These are phyloP conservation scores for Parsonsia alboflavescens DNA, from an alignment of 257 asterid genomes.

Conservation along the genomic window DNA sequence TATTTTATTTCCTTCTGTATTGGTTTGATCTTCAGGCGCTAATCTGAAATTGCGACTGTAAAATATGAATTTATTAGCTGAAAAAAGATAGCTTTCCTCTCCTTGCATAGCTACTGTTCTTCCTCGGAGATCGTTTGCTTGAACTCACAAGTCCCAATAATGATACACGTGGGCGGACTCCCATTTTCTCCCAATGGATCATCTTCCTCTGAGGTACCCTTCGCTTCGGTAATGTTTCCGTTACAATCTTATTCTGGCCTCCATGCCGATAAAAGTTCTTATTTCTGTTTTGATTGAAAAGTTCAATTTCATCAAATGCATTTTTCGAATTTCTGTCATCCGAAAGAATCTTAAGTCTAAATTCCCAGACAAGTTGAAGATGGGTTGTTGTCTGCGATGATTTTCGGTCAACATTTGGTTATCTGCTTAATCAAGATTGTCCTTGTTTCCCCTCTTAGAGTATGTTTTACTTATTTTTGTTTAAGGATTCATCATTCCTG, in stretches of 20 bases:
- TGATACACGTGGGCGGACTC: slow-evolving; percentile 67
- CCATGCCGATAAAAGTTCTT: not conserved
- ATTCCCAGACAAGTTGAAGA: not conserved
- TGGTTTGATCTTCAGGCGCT: too few relatives aligned
- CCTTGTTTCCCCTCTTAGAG: too few relatives aligned
- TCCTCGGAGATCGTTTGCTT: not conserved
- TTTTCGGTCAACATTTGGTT: not conserved
- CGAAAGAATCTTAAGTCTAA: not conserved
- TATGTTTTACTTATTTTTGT: not conserved
- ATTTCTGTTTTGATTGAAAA: not conserved
- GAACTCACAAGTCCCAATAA: slow-evolving; percentile 6
- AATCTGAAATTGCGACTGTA: too few relatives aligned
- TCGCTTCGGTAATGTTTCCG: not conserved
- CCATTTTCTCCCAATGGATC: slow-evolving; percentile 37
- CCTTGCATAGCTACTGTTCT: not conserved
- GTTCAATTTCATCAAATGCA: not conserved
- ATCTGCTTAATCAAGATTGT: not conserved
- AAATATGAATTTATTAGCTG: not conserved
- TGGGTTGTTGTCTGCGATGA: not conserved
- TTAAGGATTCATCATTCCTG: not conserved
- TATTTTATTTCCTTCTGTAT: too few relatives aligned
- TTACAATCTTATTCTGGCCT: not conserved
- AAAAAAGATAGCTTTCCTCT: too few relatives aligned
- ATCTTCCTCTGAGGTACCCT: slow-evolving; percentile 45
- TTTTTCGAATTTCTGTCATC: not conserved